Evolutionary conservation across 768 basidiomycete genomes (phyloP).

Genomic region (Lactarius quietus): DNA sequence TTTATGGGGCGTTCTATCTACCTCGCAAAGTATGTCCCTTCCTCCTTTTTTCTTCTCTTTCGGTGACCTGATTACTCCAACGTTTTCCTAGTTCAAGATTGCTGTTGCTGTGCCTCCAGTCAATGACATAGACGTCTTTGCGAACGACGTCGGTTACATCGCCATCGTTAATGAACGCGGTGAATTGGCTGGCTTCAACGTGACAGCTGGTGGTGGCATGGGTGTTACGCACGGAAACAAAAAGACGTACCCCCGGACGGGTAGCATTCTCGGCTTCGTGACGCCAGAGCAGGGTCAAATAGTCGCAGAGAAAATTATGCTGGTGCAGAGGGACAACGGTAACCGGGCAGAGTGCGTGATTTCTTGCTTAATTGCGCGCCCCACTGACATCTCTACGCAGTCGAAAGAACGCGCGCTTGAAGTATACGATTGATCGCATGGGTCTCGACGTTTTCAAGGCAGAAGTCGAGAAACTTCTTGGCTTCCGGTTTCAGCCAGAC

Average conservation of each 20-base stretch:
- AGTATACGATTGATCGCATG: constrained; percentile 98
- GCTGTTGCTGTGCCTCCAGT: constrained; percentile 94
- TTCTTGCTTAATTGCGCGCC: neutral
- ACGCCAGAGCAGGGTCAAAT: constrained; percentile 78
- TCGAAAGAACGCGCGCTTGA: constrained; percentile 77
- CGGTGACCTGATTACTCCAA: constrained; percentile 16
- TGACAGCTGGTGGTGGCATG: constrained; percentile 95
- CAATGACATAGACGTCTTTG: constrained; percentile 94
- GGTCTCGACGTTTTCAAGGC: constrained; percentile 82
- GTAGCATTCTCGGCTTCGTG: constrained; percentile 89
- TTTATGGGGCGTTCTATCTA: constrained; percentile 97
- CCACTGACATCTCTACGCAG: constrained; percentile 27
- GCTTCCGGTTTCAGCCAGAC: constrained; percentile 68
- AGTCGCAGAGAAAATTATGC: constrained; percentile 91
- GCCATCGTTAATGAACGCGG: constrained; percentile 79
- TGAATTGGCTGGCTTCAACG: constrained; percentile 88
- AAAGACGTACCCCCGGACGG: constrained; percentile 94
- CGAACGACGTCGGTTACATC: constrained; percentile 96
- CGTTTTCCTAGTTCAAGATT: constrained; percentile 77
- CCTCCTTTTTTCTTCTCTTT: neutral
- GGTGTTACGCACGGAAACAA: constrained; percentile 99
- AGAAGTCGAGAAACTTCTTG: constrained; percentile 87
- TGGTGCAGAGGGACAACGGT: constrained; percentile 92
- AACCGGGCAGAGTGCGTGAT: constrained; percentile 82
- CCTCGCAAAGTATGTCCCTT: constrained; percentile 72